Percentiles rank a stretch among this genome's conserved stretches.
phyloP scores from a whole-genome alignment of 2,329 filamentous ascomycete genomes.

The Fulvia fulva region DNA sequence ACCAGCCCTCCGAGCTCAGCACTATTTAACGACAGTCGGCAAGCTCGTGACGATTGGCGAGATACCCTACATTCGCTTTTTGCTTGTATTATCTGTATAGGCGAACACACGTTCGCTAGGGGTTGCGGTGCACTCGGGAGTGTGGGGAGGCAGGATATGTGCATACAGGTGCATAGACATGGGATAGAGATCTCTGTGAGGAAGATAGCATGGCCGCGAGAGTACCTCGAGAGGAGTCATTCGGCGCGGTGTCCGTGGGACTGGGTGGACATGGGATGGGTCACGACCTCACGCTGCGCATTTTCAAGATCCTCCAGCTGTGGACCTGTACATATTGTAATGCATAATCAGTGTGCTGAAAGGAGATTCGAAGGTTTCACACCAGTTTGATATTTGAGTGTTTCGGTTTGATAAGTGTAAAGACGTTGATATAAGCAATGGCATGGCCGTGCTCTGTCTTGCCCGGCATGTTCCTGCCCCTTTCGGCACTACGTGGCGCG shows the following conservation, averaged over 20 bases:
- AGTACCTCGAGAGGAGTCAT: background rate
- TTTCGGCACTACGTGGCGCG: background rate
- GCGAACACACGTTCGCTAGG: conserved; percentile 19
- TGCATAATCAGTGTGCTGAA: conserved; percentile 16
- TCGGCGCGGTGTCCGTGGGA: too few species aligned
- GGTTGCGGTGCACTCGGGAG: conserved; percentile 6
- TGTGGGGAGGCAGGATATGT: conserved; percentile 9
- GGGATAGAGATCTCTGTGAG: background rate
- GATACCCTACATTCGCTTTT: conserved; percentile 27
- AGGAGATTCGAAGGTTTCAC: background rate
- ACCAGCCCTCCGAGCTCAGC: background rate
- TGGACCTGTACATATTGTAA: conserved; percentile 22
- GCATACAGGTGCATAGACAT: conserved; percentile 17
- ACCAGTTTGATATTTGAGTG: too few species aligned
- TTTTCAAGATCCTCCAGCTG: conserved; percentile 10
- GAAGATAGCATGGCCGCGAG: background rate
- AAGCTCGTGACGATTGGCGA: conserved; percentile 1
- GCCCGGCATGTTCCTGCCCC: background rate
- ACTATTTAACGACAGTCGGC: background rate
- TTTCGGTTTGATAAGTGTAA: too few species aligned
- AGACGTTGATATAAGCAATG: too few species aligned
- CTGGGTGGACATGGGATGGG: conserved; percentile 5
- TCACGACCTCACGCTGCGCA: conserved; percentile 18
- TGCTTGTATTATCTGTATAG: conserved; percentile 19
- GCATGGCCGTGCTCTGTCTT: background rate